Percentiles rank a stretch among this genome's conserved stretches.
Evolutionary conservation across 139 green algal genomes (phyloP).

Genomic region (Nannochloris sp.): DNA sequence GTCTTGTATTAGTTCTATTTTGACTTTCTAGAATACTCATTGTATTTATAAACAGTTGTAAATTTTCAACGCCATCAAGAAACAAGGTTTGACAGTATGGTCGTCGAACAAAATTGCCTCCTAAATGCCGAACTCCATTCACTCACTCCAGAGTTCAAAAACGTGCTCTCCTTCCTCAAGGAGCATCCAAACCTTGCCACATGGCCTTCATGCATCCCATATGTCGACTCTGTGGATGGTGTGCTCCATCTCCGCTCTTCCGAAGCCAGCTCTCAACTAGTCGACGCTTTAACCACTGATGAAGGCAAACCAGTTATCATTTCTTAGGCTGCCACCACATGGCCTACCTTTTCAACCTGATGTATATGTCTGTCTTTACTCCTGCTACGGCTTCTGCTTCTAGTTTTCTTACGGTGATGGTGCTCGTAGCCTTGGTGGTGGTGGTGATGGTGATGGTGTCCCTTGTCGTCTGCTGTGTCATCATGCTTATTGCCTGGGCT

Average conservation of each 20-base stretch:
- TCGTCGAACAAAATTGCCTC: too few relatives aligned
- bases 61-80: too few relatives aligned
- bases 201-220: not conserved
- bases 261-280: not conserved
- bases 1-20: too few relatives aligned
- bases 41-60: too few relatives aligned
- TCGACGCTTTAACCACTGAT: not conserved
- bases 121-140: too few relatives aligned
- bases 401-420: not conserved
- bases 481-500: not conserved
- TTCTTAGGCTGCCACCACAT: not conserved
- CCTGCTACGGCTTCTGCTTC: too few relatives aligned
- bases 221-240: not conserved
- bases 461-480: not conserved
- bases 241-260: not conserved
- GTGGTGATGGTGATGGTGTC: not conserved
- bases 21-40: too few relatives aligned
- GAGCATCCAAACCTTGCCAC: not conserved
- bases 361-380: too few relatives aligned
- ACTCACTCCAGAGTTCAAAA: not conserved
- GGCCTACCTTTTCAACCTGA: not conserved
- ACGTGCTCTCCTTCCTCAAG: not conserved
- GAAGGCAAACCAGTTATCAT: not conserved
- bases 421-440: not conserved
- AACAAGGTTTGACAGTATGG: too few relatives aligned